These are phyloP conservation scores for Hypoxylon lienhwacheense DNA, from an alignment of 495 filamentous ascomycete species.

Conservation along the genomic window DNA sequence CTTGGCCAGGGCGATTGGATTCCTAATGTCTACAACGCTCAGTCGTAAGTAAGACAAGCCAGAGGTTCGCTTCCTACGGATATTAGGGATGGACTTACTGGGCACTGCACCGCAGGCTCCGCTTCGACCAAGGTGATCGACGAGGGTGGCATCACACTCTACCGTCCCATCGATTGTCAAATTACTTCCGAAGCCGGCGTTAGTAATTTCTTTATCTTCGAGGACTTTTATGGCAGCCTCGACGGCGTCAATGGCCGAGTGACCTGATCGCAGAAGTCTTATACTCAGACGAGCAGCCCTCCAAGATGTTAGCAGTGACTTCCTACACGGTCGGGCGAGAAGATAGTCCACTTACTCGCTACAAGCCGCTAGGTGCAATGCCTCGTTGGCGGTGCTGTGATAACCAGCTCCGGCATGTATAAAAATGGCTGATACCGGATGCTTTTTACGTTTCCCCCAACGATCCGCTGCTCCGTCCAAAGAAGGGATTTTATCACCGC, in stretches of 20 bases:
- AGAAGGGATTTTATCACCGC: conserved; percentile 6
- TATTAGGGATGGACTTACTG: conserved; percentile 56
- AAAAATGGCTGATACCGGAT: conserved; percentile 68
- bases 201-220: conserved; percentile 93
- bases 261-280: conserved; percentile 73
- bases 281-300: conserved; percentile 84
- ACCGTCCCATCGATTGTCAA: conserved; percentile 85
- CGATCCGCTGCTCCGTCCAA: conserved; percentile 30
- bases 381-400: conserved; percentile 82
- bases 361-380: conserved; percentile 79
- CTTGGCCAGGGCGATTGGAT: conserved; percentile 86
- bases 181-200: conserved; percentile 95
- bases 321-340: not conserved
- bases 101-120: conserved; percentile 89
- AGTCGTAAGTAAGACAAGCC: conserved; percentile 3
- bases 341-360: conserved; percentile 65
- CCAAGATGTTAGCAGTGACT: not conserved
- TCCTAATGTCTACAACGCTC: conserved; percentile 70
- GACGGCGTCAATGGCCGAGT: conserved; percentile 83
- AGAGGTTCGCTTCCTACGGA: too few species aligned
- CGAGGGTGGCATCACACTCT: conserved; percentile 90
- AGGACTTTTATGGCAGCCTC: conserved; percentile 84
- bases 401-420: conserved; percentile 97
- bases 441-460: conserved; percentile 25
- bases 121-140: conserved; percentile 88